phyloP scores from a whole-genome alignment of 2,329 filamentous ascomycete species.

The Aspergillus proliferans region DNA sequence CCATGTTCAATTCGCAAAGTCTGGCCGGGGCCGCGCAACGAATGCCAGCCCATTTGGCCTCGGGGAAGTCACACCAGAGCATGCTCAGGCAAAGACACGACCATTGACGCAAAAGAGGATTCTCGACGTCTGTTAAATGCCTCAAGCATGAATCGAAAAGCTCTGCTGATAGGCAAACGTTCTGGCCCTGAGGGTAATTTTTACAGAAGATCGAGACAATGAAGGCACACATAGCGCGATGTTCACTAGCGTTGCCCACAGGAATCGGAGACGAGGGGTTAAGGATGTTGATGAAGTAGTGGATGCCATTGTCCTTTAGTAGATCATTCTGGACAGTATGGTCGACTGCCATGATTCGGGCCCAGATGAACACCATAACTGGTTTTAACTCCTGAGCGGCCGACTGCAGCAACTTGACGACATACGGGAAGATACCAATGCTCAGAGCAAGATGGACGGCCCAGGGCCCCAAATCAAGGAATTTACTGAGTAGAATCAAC shows the following conservation, averaged over 20 bases:
- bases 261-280: conserved; percentile 78
- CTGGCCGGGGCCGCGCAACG: conserved; percentile 76
- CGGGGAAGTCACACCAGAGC: conserved; percentile 82
- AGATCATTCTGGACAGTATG: conserved; percentile 88
- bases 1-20: conserved; percentile 72
- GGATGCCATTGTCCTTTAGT: conserved; percentile 93
- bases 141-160: conserved; percentile 81
- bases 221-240: conserved; percentile 98
- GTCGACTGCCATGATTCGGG: conserved; percentile 88
- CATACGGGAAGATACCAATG: conserved; percentile 98
- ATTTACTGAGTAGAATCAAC: conserved; percentile 83
- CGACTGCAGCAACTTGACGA: conserved; percentile 93
- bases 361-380: conserved; percentile 99
- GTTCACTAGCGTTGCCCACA: conserved; percentile 81
- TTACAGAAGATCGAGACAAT: conserved; percentile 97
- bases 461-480: conserved; percentile 93
- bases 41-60: conserved; percentile 95
- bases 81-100: conserved; percentile 92
- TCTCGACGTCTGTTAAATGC: conserved; percentile 79
- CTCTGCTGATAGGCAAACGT: conserved; percentile 82
- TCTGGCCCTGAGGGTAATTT: conserved; percentile 83
- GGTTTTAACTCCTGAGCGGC: conserved; percentile 91
- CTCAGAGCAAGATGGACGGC: conserved; percentile 96
- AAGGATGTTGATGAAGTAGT: conserved; percentile 91
- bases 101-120: conserved; percentile 87